Conservation (phyloP, 2,329 filamentous ascomycete species). For the Colletotrichum somersetense region DNA sequence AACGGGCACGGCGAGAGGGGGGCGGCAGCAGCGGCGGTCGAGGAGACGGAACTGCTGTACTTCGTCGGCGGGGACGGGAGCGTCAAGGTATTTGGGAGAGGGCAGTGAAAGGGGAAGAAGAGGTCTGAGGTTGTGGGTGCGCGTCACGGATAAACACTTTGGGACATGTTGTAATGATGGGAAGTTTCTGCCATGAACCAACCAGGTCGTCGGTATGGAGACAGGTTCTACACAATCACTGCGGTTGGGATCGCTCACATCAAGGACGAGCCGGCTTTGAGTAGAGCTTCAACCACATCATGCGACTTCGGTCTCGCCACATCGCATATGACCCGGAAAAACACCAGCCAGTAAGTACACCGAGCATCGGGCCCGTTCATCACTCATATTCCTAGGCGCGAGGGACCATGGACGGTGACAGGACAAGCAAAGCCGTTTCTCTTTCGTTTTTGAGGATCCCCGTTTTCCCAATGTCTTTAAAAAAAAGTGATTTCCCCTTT, state of each 20-base stretch:
- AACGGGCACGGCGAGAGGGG: constrained; percentile 43
- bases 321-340: not conserved
- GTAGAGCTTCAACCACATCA: not conserved
- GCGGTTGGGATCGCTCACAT: not conserved
- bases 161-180: not conserved
- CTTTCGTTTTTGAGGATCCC: constrained; percentile 40
- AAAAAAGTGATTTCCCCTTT: constrained; percentile 19
- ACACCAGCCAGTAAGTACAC: not conserved
- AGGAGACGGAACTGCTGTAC: constrained; percentile 83
- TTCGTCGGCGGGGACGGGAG: constrained; percentile 82
- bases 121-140: not conserved
- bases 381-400: not conserved
- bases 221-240: not conserved
- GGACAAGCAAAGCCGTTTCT: constrained; percentile 32
- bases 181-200: too few species aligned
- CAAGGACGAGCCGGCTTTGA: not conserved
- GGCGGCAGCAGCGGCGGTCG: constrained; percentile 49
- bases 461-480: constrained; percentile 24
- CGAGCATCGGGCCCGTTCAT: not conserved
- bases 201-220: not conserved
- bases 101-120: constrained; percentile 59
- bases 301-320: not conserved
- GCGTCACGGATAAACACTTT: not conserved
- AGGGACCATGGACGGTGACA: constrained; percentile 7
- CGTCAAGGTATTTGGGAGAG: constrained; percentile 87